Base-by-base conservation (phyloP, 1,284 basidiomycete species). In the Ceratobasidium sp. region DNA sequence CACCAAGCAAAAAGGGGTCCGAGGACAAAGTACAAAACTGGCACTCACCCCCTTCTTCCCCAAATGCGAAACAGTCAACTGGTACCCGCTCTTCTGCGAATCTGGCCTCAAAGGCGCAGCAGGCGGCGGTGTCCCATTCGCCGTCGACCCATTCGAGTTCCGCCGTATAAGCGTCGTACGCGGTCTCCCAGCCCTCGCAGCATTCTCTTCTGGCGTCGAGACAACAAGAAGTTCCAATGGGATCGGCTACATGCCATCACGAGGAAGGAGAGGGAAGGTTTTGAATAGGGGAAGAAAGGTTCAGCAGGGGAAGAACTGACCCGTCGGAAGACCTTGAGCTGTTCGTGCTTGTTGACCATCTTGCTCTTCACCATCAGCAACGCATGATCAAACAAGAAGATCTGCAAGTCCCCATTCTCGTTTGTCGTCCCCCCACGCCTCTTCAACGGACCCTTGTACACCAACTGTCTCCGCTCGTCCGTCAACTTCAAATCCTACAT, bases 381-480 rank as follows among this genome's bases (percentile, higher is more conserved):
- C 0, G 96, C 96, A 82, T 99, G 97, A 80, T 99, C 98, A 79
- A 99, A 98, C 77, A 99, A 83, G 85, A 98, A 98, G 4, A 98
- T 92, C 77, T 95, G 89, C 70, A 98, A 84, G 80, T 99, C 97
- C 7, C 95, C 91, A 76, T 85, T 91, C 78, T 94, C 93, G 77
- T 90, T 89, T 77, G 91, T 86, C 5, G 84, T 84, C 5, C 85
- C 84, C 1, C 96, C 96, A 6, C 96, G 89, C 79, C 95, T 94
- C 82, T 95, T 98, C 78, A 99, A 84, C 41, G 91, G 85, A n/a
- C 96, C 96, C 82, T 96, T 98, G 84, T 94, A 95, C 43, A 99
- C 88, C 76, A 99, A 87, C 83, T 98, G 93, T 23, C 98, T 89
- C 26, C 90, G 90, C 79, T 96, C 93, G 76, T 98, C 95, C 32